Conservation (phyloP, 2,329 filamentous ascomycete species). For the Pseudopithomyces maydicus region DNA sequence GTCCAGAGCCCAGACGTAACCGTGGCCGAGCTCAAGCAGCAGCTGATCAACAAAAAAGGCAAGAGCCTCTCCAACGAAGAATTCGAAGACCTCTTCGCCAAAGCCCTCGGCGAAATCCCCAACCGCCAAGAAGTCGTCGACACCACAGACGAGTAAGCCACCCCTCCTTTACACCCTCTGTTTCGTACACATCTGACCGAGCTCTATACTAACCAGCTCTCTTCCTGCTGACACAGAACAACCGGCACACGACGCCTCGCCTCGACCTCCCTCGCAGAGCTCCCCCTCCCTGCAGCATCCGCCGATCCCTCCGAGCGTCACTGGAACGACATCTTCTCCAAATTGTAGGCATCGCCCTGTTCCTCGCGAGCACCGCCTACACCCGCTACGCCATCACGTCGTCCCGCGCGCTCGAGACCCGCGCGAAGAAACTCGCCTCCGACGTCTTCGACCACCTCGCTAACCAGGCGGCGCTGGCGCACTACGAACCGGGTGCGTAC, state of each 20-base stretch:
- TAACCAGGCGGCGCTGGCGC: constrained; percentile 81
- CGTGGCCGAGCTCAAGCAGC: constrained; percentile 74
- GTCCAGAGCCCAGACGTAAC: constrained; percentile 69
- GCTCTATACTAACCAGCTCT: constrained; percentile 85
- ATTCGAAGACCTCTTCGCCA: constrained; percentile 86
- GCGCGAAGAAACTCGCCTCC: constrained; percentile 82
- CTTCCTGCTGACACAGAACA: constrained; percentile 73
- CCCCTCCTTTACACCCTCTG: constrained; percentile 21
- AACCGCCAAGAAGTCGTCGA: constrained; percentile 65
- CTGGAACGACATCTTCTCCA: constrained; percentile 86
- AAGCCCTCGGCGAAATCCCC: constrained; percentile 74
- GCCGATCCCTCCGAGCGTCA: constrained; percentile 76
- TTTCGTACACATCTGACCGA: constrained; percentile 35
- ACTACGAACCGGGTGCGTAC: constrained; percentile 63
- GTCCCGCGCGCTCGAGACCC: constrained; percentile 68
- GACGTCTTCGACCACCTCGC: constrained; percentile 84
- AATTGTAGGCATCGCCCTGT: constrained; percentile 67
- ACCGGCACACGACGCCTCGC: constrained; percentile 69
- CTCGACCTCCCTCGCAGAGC: constrained; percentile 86
- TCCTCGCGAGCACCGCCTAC: constrained; percentile 59
- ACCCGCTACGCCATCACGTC: constrained; percentile 66
- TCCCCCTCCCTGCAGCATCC: constrained; percentile 86
- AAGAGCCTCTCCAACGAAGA: constrained; percentile 85
- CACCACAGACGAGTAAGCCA: constrained; percentile 62
- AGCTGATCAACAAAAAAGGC: constrained; percentile 74